Conservation (phyloP, 495 filamentous ascomycete genomes). For the Pseudevernia furfuracea region DNA sequence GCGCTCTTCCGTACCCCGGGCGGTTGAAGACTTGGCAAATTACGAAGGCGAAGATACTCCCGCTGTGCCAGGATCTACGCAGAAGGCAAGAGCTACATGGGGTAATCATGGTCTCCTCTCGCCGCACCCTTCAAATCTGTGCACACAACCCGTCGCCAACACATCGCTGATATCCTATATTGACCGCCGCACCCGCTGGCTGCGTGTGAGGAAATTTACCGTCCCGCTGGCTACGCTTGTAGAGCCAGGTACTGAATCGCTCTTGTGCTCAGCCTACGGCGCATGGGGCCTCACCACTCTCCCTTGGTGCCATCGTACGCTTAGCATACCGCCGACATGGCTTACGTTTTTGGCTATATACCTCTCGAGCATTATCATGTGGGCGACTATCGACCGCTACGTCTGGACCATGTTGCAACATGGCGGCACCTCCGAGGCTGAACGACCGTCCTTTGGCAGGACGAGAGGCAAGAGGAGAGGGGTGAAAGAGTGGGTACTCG, state of each 20-base stretch:
- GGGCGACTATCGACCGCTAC: slow-evolving; percentile 67
- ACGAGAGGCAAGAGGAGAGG: slow-evolving; percentile 23
- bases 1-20: slow-evolving; percentile 45
- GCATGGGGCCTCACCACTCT: slow-evolving; percentile 71
- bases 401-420: slow-evolving; percentile 69
- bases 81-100: slow-evolving; percentile 35
- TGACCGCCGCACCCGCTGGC: slow-evolving; percentile 79
- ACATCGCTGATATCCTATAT: slow-evolving; percentile 77
- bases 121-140: slow-evolving; percentile 61
- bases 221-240: slow-evolving; percentile 81
- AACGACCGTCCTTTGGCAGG: slow-evolving; percentile 32
- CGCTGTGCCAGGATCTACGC: not conserved
- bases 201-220: slow-evolving; percentile 90
- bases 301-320: slow-evolving; percentile 46
- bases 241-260: slow-evolving; percentile 90
- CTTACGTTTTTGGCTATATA: slow-evolving; percentile 56
- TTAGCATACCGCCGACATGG: slow-evolving; percentile 63
- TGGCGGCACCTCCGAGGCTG: slow-evolving; percentile 57
- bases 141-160: slow-evolving; percentile 77
- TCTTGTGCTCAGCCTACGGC: slow-evolving; percentile 73
- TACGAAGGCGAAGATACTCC: slow-evolving; percentile 39
- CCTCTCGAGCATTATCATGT: slow-evolving; percentile 54
- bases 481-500: slow-evolving; percentile 54
- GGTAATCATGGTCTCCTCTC: slow-evolving; percentile 71
- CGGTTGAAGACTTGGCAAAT: slow-evolving; percentile 16